These are phyloP conservation scores for Gossypium mustelinum DNA, from an alignment of 345 rosid species.

Conservation along the genomic window DNA sequence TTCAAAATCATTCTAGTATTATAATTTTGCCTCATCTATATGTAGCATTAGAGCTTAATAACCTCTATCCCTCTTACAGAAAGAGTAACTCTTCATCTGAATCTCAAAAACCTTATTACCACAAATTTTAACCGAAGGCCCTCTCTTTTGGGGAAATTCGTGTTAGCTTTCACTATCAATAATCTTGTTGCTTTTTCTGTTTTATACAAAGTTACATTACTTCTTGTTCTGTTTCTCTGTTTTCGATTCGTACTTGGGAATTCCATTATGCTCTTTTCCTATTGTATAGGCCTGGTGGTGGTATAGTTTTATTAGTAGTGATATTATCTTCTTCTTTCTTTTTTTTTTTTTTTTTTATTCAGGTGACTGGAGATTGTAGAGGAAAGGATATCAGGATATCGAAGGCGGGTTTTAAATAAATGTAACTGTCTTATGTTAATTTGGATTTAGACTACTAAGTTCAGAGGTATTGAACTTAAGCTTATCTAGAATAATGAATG, in stretches of 20 bases:
- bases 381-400: not conserved
- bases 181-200: too few relatives aligned
- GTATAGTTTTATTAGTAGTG: not conserved
- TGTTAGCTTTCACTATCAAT: not conserved
- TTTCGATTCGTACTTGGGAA: too few relatives aligned
- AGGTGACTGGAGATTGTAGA: slow-evolving; percentile 4
- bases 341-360: not conserved
- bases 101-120: not conserved
- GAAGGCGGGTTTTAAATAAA: slow-evolving; percentile 1
- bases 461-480: not conserved
- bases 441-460: not conserved
- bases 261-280: too few relatives aligned
- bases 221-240: not conserved
- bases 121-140: not conserved
- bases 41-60: not conserved
- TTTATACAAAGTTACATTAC: not conserved
- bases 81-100: not conserved
- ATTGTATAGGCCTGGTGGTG: not conserved
- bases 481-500: not conserved
- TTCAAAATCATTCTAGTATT: not conserved
- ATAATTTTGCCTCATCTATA: not conserved
- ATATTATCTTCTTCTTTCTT: not conserved
- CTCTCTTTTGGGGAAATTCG: not conserved
- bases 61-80: not conserved
- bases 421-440: not conserved